Conservation (phyloP, 139 green algal genomes). For the Coccomyxa sp. region DNA sequence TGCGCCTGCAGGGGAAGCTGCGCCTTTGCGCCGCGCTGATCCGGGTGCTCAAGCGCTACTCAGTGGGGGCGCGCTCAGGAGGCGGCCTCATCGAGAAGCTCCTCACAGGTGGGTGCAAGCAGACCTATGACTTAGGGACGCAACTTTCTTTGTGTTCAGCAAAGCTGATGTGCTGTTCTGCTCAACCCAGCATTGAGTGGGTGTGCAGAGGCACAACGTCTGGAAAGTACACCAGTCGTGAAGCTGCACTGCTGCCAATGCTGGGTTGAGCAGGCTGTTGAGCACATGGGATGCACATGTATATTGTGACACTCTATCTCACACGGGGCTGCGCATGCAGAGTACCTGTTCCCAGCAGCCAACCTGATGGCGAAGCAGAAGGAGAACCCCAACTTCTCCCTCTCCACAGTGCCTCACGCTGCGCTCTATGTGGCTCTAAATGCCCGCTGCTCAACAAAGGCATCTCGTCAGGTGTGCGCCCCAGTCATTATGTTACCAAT, state of each 20-base stretch:
- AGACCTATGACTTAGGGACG: no score
- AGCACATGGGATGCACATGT: no score
- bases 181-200: no score
- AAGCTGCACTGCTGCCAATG: no score
- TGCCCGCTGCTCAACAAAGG: conserved; percentile 5
- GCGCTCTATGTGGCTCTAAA: neutral
- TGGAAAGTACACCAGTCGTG: no score
- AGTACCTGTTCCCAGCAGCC: conserved; percentile 49
- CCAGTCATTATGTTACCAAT: neutral
- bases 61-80: conserved; percentile 19
- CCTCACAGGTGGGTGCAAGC: conserved; percentile 33
- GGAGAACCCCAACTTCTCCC: neutral
- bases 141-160: no score
- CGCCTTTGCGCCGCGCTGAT: conserved; percentile 25
- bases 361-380: conserved; percentile 5
- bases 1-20: conserved; percentile 22
- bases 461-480: neutral
- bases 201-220: no score
- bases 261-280: no score
- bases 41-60: conserved; percentile 34
- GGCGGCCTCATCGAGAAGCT: conserved; percentile 42
- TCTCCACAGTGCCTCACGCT: neutral
- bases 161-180: no score
- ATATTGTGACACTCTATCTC: no score
- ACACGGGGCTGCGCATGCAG: conserved; percentile 26